These are phyloP conservation scores for Moesziomyces sp. DNA, from an alignment of 1,284 basidiomycete genomes.

Conservation along the genomic window DNA sequence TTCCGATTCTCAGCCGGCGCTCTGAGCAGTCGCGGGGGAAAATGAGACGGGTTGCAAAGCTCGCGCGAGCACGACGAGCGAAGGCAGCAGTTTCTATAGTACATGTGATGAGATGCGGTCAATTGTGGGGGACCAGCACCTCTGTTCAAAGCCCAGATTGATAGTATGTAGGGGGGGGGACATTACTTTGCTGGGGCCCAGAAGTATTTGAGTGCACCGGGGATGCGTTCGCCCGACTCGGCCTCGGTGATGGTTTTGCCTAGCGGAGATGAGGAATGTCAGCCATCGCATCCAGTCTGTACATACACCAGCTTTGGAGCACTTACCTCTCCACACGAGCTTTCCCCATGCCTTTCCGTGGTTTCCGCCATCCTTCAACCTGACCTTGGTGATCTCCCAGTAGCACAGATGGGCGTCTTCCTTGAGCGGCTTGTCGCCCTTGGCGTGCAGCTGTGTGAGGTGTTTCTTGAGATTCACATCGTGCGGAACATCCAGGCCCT, in stretches of 20 bases:
- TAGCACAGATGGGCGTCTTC: conserved; percentile 40
- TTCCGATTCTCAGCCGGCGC: too few relatives aligned
- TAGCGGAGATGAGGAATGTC: conserved; percentile 3
- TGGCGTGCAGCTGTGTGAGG: conserved; percentile 10
- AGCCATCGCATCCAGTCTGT: neutral
- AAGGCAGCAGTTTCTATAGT: neutral
- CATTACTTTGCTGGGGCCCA: conserved; percentile 36
- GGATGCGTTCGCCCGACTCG: conserved; percentile 37
- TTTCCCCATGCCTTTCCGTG: conserved; percentile 58
- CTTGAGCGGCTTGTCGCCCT: conserved; percentile 9
- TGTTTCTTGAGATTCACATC: conserved; percentile 26
- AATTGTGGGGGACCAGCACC: neutral
- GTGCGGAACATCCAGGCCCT: conserved; percentile 35
- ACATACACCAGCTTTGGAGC: neutral
- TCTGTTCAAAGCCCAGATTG: neutral
- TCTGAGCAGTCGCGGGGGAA: too few relatives aligned
- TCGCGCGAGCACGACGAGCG: too few relatives aligned
- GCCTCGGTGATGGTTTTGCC: conserved; percentile 43
- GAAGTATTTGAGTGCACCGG: conserved; percentile 51
- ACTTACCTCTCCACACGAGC: conserved; percentile 58
- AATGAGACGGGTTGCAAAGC: too few relatives aligned
- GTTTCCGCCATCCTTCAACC: conserved; percentile 50
- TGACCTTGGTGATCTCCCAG: conserved; percentile 51
- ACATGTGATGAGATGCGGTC: neutral
- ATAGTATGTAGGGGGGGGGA: neutral